These are phyloP conservation scores for Umbelopsis ramanniana DNA, from an alignment of 192 early-diverging fungal species.

Conservation along the genomic window DNA sequence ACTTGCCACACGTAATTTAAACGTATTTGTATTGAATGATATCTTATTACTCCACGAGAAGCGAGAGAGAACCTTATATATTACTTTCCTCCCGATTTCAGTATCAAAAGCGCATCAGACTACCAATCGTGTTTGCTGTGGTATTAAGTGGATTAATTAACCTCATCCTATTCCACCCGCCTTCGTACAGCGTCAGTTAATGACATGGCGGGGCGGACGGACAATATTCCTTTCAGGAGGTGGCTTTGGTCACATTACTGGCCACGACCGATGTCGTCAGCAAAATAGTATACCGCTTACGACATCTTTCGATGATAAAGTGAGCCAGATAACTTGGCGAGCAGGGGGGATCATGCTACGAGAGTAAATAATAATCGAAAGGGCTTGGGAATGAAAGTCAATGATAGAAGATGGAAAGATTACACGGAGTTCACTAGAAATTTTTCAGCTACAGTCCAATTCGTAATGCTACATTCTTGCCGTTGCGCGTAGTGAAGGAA, in stretches of 20 bases:
- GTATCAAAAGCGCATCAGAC: neutral
- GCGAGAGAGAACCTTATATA: neutral
- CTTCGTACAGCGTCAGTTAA: too few species aligned
- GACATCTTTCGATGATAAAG: neutral
- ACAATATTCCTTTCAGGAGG: neutral
- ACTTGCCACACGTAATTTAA: neutral
- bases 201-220: too few species aligned
- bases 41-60: neutral
- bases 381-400: neutral
- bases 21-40: constrained; percentile 4
- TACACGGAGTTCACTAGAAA: constrained; percentile 1
- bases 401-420: constrained; percentile 17
- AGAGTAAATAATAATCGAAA: constrained; percentile 4
- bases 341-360: neutral
- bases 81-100: neutral
- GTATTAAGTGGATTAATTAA: too few species aligned
- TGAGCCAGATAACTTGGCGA: neutral
- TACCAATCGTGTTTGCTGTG: too few species aligned
- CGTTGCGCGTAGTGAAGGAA: constrained; percentile 1
- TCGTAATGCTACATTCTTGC: constrained; percentile 21
- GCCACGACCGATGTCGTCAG: neutral
- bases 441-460: constrained; percentile 1
- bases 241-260: neutral
- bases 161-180: too few species aligned
- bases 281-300: neutral